phyloP scores from a whole-genome alignment of 1,139 yeast genomes.

The Blastobotrys buckinghamii region DNA sequence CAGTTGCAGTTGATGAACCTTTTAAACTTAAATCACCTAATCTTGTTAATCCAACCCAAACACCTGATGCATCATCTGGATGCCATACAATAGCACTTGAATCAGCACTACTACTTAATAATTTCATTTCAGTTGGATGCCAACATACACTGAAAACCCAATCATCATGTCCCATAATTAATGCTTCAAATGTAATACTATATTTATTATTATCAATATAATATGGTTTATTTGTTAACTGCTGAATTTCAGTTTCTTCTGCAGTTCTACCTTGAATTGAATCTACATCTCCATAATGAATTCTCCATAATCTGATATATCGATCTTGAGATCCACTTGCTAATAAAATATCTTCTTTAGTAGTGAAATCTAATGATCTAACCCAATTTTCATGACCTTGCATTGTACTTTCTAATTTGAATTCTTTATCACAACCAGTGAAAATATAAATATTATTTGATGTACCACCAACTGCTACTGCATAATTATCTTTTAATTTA shows the following conservation, averaged over 20 bases:
- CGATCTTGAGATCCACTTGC: constrained; percentile 91
- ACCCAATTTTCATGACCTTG: constrained; percentile 96
- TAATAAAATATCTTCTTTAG: constrained; percentile 46
- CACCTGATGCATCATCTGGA: constrained; percentile 79
- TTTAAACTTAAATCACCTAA: constrained; percentile 90
- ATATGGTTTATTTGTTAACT: constrained; percentile 26
- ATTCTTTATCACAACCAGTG: constrained; percentile 17
- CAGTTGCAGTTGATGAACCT: constrained; percentile 98
- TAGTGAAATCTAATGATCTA: constrained; percentile 59
- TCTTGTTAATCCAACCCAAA: constrained; percentile 79
- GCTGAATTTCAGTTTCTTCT: constrained; percentile 17
- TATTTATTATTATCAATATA: constrained; percentile 26
- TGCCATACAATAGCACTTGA: constrained; percentile 96
- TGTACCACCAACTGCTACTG: constrained; percentile 78
- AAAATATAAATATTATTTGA: constrained; percentile 51
- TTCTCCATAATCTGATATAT: constrained; percentile 80
- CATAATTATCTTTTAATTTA: constrained; percentile 33
- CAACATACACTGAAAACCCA: constrained; percentile 88
- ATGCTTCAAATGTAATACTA: constrained; percentile 79
- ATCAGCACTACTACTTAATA: constrained; percentile 88
- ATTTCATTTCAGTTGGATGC: constrained; percentile 59
- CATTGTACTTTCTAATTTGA: constrained; percentile 44
- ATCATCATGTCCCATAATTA: constrained; percentile 96
- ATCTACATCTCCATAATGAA: constrained; percentile 46
- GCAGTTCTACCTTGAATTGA: constrained; percentile 17